phyloP scores from a whole-genome alignment of 805 yeast species.

The Candida piceae region DNA sequence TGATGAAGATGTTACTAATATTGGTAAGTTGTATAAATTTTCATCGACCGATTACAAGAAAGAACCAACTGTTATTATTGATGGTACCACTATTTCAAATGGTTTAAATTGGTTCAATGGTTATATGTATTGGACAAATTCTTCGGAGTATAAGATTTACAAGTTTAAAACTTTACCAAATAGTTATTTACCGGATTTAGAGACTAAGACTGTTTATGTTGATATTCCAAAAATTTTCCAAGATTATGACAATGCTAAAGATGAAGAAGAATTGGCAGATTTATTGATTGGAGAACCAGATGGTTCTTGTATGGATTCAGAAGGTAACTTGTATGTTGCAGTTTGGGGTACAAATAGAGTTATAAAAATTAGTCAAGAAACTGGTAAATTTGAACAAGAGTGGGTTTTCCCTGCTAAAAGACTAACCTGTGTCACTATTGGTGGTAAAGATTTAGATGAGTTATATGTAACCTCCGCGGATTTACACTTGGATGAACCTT shows the following conservation, averaged over 20 bases:
- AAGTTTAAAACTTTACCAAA: conserved; percentile 36
- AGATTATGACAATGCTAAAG: conserved; percentile 6
- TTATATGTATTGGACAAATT: conserved; percentile 49
- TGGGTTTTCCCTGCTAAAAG: conserved; percentile 54
- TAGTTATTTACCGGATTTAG: conserved; percentile 26
- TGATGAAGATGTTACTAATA: conserved; percentile 27
- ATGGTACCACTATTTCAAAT: conserved; percentile 55
- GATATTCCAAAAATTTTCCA: conserved; percentile 22
- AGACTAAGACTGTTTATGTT: conserved; percentile 37
- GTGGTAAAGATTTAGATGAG: conserved; percentile 54
- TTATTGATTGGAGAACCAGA: conserved; percentile 63
- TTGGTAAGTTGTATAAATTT: conserved; percentile 52
- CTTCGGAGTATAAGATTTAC: conserved; percentile 42
- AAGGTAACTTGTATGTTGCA: conserved; percentile 57
- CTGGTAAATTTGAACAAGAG: conserved; percentile 48
- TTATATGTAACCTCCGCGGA: conserved; percentile 68
- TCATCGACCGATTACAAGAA: conserved; percentile 25
- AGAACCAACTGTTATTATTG: conserved; percentile 29
- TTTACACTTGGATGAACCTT: conserved; percentile 36
- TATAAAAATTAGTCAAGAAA: conserved; percentile 40
- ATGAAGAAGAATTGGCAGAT: conserved; percentile 9
- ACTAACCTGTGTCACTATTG: conserved; percentile 62
- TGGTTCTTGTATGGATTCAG: conserved; percentile 59
- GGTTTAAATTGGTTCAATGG: conserved; percentile 58
- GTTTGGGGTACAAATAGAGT: conserved; percentile 60